Percentiles rank a stretch among this genome's conserved stretches.
Evolutionary conservation across 2,329 filamentous ascomycete genomes (phyloP).

Genomic region (Helicocarpus griseus): DNA sequence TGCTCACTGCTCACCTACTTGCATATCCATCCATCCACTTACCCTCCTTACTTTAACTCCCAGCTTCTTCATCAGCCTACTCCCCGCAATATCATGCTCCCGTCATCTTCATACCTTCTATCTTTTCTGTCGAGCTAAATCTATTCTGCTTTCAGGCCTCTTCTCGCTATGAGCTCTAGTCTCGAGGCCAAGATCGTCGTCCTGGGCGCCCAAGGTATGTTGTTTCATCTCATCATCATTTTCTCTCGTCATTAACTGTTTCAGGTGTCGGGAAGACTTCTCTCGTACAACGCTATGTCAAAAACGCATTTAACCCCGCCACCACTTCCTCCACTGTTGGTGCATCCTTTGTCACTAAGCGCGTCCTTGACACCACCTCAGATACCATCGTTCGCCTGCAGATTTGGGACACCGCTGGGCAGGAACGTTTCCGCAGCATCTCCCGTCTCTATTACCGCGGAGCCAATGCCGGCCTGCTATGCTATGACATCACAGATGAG

Average conservation of each 20-base stretch:
- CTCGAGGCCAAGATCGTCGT: conserved; percentile 46
- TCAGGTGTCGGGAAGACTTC: conserved; percentile 44
- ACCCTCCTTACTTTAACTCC: not conserved
- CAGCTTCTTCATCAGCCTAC: too few relatives aligned
- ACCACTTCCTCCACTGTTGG: conserved; percentile 58
- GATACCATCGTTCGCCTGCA: conserved; percentile 83
- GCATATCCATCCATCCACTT: too few relatives aligned
- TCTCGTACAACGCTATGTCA: conserved; percentile 41
- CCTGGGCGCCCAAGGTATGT: conserved; percentile 40
- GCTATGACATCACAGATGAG: conserved; percentile 86
- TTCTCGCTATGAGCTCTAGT: conserved; percentile 34
- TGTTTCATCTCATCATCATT: not conserved
- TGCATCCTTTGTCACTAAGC: conserved; percentile 70
- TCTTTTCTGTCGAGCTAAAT: conserved; percentile 68
- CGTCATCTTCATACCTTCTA: not conserved
- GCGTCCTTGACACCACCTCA: conserved; percentile 70
- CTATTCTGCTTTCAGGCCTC: not conserved
- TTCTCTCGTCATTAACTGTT: not conserved
- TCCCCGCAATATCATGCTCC: not conserved
- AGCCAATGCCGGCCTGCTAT: conserved; percentile 85
- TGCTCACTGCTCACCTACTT: too few relatives aligned
- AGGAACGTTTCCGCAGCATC: conserved; percentile 91
- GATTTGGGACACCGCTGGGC: conserved; percentile 93
- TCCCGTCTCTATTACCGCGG: conserved; percentile 93
- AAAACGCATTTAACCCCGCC: conserved; percentile 35